Base-by-base conservation (phyloP, 306 rosid genomes). In the Trifolium fragiferum region DNA sequence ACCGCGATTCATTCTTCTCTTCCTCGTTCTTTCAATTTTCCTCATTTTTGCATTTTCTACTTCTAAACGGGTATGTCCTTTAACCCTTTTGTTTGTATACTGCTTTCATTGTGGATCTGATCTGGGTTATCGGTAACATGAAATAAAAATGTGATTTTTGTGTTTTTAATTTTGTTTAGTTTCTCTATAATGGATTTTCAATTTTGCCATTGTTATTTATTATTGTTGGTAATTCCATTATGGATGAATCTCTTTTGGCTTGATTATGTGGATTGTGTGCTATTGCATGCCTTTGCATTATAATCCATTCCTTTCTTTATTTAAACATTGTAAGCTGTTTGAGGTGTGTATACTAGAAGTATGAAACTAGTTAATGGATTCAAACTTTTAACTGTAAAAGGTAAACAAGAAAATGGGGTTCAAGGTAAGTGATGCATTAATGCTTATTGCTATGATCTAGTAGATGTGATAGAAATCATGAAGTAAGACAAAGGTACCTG, bases 1-100 rank as follows among this genome's bases (percentile, higher is more conserved):
- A 16, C 92, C 89, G 4, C 81, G 90, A 50, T 81, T 76, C 75
- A 83, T 90, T 57, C 82, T 87, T 41, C 77, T 86, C 85, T 72
- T 76, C 72, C 19, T 83, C 38, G 73, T 78, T 61, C 85, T 87
- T 60, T 59, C 51, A 2, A 66, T 90, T 67, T 86, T 87, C 78
- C 81, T 90, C 65, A 72, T 90, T 58, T 84, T 84, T 78, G 78
- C 76, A 30, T 77, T 87, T 77, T 79, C 86, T 66, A 51, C 33
- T 68, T 50, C 70, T 19, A 59, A 66, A 66, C 51, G 33, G 75
- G 84, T 81, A 38, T 11, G 14, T 6, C 54, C 35, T 60, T 54
- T 32, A 6, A 38, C 73, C 66, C 21, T 18, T 66, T 61, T 61
- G 4, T 18, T 2, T 51, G 1, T 20, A 6, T 7, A 2, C n/a